Percentiles rank a stretch among this genome's conserved stretches.
Conservation (phyloP, 2,329 filamentous ascomycete species). For the Monilinia aucupariae region DNA sequence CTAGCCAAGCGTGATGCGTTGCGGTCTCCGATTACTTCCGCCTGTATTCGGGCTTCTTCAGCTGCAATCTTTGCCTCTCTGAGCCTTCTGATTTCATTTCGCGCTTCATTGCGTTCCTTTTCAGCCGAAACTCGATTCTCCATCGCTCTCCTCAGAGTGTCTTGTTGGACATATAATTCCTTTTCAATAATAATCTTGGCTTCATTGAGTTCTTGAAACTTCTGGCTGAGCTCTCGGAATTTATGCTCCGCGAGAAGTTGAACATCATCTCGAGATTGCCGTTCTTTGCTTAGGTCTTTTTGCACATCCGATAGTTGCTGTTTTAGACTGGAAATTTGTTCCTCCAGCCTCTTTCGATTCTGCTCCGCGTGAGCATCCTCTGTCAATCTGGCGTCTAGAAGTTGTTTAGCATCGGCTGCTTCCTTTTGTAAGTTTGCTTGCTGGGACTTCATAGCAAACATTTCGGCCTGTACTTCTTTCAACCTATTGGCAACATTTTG, state of each 20-base stretch:
- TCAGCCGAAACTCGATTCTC: slow-evolving; percentile 77
- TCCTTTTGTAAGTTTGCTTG: slow-evolving; percentile 82
- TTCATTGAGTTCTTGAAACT: slow-evolving; percentile 82
- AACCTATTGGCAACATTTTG: slow-evolving; percentile 71
- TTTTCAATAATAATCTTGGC: slow-evolving; percentile 97
- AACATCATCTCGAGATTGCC: slow-evolving; percentile 90
- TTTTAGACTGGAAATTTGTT: slow-evolving; percentile 84
- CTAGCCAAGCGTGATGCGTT: slow-evolving; percentile 71
- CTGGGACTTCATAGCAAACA: slow-evolving; percentile 79
- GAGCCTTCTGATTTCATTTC: slow-evolving; percentile 75
- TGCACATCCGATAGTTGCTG: slow-evolving; percentile 78
- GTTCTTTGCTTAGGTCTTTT: slow-evolving; percentile 82
- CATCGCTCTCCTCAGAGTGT: slow-evolving; percentile 78
- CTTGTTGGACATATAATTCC: slow-evolving; percentile 92
- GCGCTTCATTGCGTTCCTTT: slow-evolving; percentile 82
- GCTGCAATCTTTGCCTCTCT: slow-evolving; percentile 78
- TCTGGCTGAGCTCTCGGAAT: slow-evolving; percentile 72
- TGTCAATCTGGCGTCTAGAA: slow-evolving; percentile 82
- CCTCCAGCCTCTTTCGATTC: slow-evolving; percentile 75
- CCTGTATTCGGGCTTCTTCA: slow-evolving; percentile 79
- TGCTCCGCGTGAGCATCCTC: slow-evolving; percentile 82
- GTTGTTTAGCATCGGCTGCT: slow-evolving; percentile 76
- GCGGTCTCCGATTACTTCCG: slow-evolving; percentile 74
- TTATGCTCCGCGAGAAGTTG: slow-evolving; percentile 87
- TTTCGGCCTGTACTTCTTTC: slow-evolving; percentile 79